Percentiles rank a stretch among this genome's conserved stretches.
phyloP scores from a whole-genome alignment of 305 asterid species.

The Rubia peregrina region DNA sequence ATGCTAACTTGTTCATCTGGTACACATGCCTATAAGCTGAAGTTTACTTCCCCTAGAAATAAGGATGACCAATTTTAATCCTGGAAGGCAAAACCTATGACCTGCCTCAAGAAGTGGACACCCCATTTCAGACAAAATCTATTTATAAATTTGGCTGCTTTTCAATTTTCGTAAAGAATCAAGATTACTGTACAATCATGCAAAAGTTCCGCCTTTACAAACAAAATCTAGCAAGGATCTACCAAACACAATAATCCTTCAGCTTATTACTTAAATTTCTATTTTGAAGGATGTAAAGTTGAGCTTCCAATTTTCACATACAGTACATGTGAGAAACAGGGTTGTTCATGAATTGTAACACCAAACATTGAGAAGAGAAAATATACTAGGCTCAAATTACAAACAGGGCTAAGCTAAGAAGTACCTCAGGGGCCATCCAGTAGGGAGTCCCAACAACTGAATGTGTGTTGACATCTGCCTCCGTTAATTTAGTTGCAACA shows the following conservation, averaged over 20 bases:
- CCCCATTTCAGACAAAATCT: slow-evolving; percentile 3
- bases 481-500: slow-evolving; percentile 92
- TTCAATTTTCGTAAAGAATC: neutral
- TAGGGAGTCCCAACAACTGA: slow-evolving; percentile 99
- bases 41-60: neutral
- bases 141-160: neutral
- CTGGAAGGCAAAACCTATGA: neutral
- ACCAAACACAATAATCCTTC: neutral
- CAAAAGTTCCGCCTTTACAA: neutral
- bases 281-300: neutral
- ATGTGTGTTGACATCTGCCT: slow-evolving; percentile 89
- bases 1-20: neutral
- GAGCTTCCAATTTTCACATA: neutral
- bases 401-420: neutral
- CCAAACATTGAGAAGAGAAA: neutral
- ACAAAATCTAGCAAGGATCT: neutral
- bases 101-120: neutral
- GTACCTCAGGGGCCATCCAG: slow-evolving; percentile 99
- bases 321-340: neutral
- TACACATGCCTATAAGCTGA: neutral
- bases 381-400: neutral
- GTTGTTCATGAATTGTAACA: neutral
- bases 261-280: neutral
- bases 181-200: neutral
- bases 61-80: slow-evolving; percentile 1